These are phyloP conservation scores for Paxillus ammoniavirescens DNA, from an alignment of 768 basidiomycete genomes.

Conservation along the genomic window DNA sequence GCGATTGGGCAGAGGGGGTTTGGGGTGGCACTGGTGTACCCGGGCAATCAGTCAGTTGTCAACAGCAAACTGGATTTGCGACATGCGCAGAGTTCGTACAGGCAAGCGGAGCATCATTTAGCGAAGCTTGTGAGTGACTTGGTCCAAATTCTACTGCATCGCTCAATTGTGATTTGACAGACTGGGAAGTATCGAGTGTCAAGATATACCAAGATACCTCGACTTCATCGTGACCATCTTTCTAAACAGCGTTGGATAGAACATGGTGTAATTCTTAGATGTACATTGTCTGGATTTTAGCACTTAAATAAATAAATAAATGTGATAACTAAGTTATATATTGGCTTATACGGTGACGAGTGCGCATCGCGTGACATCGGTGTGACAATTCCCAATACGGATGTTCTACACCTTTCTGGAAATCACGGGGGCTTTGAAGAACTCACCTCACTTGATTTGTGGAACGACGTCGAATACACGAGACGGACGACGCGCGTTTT, in stretches of 20 bases:
- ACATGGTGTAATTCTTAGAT: background rate
- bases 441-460: background rate
- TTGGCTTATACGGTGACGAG: too few relatives aligned
- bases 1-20: conserved; percentile 86
- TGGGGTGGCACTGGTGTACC: conserved; percentile 75
- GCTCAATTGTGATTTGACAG: conserved; percentile 35
- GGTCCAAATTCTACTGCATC: background rate
- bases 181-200: conserved; percentile 80
- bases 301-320: too few relatives aligned
- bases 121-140: conserved; percentile 69
- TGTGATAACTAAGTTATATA: too few relatives aligned
- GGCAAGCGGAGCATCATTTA: conserved; percentile 66
- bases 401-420: conserved; percentile 5
- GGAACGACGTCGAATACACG: background rate
- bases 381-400: background rate
- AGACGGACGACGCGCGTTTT: background rate
- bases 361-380: background rate
- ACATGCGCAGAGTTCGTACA: conserved; percentile 80
- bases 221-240: conserved; percentile 14
- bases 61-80: conserved; percentile 74
- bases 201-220: conserved; percentile 60
- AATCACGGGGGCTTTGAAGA: background rate
- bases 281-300: background rate
- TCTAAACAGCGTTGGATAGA: background rate
- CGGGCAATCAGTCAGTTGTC: conserved; percentile 86